phyloP scores from a whole-genome alignment of 208 protist genomes.

The Leishmania turanica region DNA sequence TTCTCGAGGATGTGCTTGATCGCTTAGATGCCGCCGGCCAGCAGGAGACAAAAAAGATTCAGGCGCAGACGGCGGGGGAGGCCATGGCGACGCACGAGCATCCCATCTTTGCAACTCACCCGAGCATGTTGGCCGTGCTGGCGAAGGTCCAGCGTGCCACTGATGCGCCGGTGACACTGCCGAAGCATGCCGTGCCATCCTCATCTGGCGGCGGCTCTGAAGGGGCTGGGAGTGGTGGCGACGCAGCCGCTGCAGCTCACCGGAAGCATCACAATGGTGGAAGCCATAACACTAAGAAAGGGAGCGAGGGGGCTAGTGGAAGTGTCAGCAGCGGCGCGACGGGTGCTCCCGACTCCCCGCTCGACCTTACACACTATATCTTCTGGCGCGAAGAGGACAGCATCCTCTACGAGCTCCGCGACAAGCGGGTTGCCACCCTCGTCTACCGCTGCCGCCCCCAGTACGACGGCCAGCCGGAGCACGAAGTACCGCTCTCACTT shows the following conservation, averaged over 20 bases:
- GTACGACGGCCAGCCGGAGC: conserved; percentile 85
- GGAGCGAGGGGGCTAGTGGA: background rate
- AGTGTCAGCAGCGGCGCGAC: conserved; percentile 9
- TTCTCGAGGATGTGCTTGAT: conserved; percentile 58
- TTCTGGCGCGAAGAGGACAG: conserved; percentile 91
- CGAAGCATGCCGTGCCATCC: conserved; percentile 6
- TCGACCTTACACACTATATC: conserved; percentile 66
- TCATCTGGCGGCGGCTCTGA: background rate
- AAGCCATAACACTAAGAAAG: conserved; percentile 15
- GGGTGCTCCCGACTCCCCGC: conserved; percentile 28
- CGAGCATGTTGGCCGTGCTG: conserved; percentile 82
- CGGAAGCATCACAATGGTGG: conserved; percentile 9
- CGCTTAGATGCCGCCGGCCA: conserved; percentile 45
- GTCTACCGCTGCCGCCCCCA: conserved; percentile 83
- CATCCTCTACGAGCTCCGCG: conserved; percentile 76
- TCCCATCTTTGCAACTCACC: conserved; percentile 44
- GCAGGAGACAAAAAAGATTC: background rate
- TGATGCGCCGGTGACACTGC: conserved; percentile 43
- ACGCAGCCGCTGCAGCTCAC: conserved; percentile 1
- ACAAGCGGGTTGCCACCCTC: conserved; percentile 80
- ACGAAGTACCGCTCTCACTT: conserved; percentile 81
- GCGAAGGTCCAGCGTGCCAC: conserved; percentile 88
- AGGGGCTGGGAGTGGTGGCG: background rate
- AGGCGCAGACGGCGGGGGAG: background rate
- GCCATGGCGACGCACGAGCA: conserved; percentile 19